Conservation (phyloP, 768 basidiomycete genomes). For the Amanita pallidorosea region DNA sequence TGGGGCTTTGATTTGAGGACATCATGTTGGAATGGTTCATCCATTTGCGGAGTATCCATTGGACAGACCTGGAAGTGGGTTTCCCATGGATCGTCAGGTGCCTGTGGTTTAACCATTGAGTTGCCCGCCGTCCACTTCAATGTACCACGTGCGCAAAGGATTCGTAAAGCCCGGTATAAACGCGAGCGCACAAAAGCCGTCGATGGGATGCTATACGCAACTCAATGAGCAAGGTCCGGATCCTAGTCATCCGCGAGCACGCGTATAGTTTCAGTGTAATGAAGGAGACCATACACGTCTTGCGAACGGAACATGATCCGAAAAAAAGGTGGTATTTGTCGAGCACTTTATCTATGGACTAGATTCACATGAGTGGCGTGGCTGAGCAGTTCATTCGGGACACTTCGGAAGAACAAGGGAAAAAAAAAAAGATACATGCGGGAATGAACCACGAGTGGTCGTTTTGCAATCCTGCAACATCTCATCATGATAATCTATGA, state of each 20-base stretch:
- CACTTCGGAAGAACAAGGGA: not conserved
- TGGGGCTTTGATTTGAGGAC: not conserved
- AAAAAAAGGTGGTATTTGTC: not conserved
- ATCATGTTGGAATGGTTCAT: not conserved
- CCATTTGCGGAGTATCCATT: not conserved
- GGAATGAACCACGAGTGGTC: too few relatives aligned
- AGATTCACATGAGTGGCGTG: not conserved
- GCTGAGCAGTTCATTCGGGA: not conserved
- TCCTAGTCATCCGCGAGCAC: not conserved
- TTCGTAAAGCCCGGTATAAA: too few relatives aligned
- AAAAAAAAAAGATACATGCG: too few relatives aligned
- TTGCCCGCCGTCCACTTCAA: too few relatives aligned
- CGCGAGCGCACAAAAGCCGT: too few relatives aligned
- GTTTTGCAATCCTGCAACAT: too few relatives aligned
- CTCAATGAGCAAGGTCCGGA: too few relatives aligned
- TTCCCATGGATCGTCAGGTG: not conserved
- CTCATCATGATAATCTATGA: too few relatives aligned
- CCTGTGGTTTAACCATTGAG: too few relatives aligned
- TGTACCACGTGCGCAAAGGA: too few relatives aligned
- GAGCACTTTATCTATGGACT: not conserved
- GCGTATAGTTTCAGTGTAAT: not conserved
- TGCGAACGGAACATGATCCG: conserved; percentile 1
- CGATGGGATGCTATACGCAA: too few relatives aligned
- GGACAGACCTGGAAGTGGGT: not conserved
- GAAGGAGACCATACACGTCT: not conserved